phyloP scores from a whole-genome alignment of 495 filamentous ascomycete genomes.

The Thermothielavioides terrestris region DNA sequence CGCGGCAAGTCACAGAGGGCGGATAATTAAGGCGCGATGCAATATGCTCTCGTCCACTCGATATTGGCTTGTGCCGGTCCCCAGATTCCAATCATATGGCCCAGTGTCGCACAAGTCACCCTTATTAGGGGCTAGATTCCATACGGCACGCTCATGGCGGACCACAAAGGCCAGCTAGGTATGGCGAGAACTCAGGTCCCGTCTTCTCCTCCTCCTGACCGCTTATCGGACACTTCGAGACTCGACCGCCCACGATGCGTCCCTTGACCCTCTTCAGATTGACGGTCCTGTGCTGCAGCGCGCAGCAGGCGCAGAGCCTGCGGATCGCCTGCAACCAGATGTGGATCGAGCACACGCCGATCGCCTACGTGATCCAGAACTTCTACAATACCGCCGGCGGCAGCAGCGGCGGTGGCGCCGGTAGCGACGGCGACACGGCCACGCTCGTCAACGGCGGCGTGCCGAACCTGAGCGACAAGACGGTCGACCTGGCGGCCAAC shows the following conservation, averaged over 20 bases:
- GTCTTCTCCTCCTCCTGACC: neutral
- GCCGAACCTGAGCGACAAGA: constrained; percentile 13
- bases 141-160: too few relatives aligned
- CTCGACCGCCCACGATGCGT: neutral
- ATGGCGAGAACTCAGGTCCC: neutral
- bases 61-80: neutral
- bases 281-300: neutral
- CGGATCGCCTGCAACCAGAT: neutral
- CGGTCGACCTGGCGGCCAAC: constrained; percentile 32
- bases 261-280: neutral
- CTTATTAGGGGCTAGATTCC: too few relatives aligned
- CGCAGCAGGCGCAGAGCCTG: neutral
- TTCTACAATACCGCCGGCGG: too few relatives aligned
- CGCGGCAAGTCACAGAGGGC: neutral
- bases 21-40: neutral
- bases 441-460: constrained; percentile 24
- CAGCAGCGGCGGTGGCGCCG: too few relatives aligned
- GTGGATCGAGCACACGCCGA: constrained; percentile 30
- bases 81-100: neutral
- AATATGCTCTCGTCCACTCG: neutral
- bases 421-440: constrained; percentile 8
- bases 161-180: neutral
- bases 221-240: too few relatives aligned
- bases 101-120: too few relatives aligned
- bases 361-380: constrained; percentile 19